phyloP scores from a whole-genome alignment of 805 yeast species.

The Brettanomyces anomalus region DNA sequence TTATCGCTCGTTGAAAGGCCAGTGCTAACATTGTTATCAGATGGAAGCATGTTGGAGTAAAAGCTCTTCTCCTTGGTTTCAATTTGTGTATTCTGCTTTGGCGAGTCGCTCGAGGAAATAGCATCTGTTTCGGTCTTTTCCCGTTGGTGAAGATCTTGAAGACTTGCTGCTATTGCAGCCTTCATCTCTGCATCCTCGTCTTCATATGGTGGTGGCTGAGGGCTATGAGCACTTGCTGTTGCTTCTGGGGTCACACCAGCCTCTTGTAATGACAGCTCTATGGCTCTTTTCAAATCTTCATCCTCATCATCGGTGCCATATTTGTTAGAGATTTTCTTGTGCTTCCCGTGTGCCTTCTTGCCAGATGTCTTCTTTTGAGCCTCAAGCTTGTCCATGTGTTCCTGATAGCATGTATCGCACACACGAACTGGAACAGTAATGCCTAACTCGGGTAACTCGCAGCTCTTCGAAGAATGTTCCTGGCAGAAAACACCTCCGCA shows the following conservation, averaged over 20 bases:
- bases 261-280: slow-evolving; percentile 70
- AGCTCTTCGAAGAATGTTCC: slow-evolving; percentile 65
- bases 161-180: slow-evolving; percentile 90
- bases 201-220: slow-evolving; percentile 26
- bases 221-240: background rate
- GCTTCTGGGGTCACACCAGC: slow-evolving; percentile 12
- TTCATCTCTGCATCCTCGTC: slow-evolving; percentile 83
- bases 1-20: background rate
- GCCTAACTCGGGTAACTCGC: slow-evolving; percentile 76
- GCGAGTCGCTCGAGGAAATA: slow-evolving; percentile 1
- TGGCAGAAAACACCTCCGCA: slow-evolving; percentile 95
- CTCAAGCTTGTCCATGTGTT: slow-evolving; percentile 33
- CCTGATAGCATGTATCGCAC: slow-evolving; percentile 80
- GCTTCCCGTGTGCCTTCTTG: background rate
- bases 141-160: slow-evolving; percentile 52
- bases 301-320: slow-evolving; percentile 44
- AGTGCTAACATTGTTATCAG: background rate
- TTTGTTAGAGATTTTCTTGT: slow-evolving; percentile 9
- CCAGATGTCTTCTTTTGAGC: slow-evolving; percentile 10
- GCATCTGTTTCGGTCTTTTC: slow-evolving; percentile 1
- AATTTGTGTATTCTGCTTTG: background rate
- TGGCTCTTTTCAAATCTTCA: slow-evolving; percentile 69
- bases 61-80: slow-evolving; percentile 5
- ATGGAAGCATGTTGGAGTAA: slow-evolving; percentile 12
- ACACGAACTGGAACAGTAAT: slow-evolving; percentile 86